Evolutionary conservation across 495 filamentous ascomycete genomes (phyloP).

Genomic region (Cladorrhinum samala): DNA sequence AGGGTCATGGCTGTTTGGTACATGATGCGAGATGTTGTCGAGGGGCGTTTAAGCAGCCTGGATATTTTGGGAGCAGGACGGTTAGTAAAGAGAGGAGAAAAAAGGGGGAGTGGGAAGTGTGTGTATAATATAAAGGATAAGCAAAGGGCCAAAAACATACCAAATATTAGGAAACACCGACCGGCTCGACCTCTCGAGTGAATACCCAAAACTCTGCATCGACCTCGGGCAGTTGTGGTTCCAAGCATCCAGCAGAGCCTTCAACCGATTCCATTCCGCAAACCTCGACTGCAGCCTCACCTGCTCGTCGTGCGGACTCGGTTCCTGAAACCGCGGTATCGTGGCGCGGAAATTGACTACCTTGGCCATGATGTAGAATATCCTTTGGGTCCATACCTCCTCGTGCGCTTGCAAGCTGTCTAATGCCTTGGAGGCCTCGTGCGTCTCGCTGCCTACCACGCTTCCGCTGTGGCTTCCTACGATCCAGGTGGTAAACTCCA

Average conservation of each 20-base stretch:
- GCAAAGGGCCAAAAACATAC: too few species aligned
- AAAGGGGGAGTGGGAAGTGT: background rate
- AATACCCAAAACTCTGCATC: constrained; percentile 79
- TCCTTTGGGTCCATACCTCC: constrained; percentile 86
- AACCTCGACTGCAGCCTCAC: constrained; percentile 57
- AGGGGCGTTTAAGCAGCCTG: constrained; percentile 76
- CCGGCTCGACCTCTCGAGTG: constrained; percentile 59
- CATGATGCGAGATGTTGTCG: constrained; percentile 78
- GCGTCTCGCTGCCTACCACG: constrained; percentile 19
- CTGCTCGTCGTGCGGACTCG: constrained; percentile 54
- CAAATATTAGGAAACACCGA: constrained; percentile 85
- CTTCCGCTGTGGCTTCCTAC: constrained; percentile 12
- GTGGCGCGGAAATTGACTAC: constrained; percentile 74
- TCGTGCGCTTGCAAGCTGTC: constrained; percentile 63
- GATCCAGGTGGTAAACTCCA: constrained; percentile 53
- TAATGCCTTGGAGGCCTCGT: constrained; percentile 59
- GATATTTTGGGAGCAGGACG: too few species aligned
- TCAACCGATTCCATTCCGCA: constrained; percentile 72
- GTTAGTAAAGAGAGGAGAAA: constrained; percentile 14
- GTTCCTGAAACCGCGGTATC: constrained; percentile 53
- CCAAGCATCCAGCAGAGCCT: constrained; percentile 74
- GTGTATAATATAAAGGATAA: too few species aligned
- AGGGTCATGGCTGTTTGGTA: constrained; percentile 82
- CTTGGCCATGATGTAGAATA: constrained; percentile 87
- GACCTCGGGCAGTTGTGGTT: constrained; percentile 67